Conservation (phyloP, 495 filamentous ascomycete genomes). For the Tuber calosporum region DNA sequence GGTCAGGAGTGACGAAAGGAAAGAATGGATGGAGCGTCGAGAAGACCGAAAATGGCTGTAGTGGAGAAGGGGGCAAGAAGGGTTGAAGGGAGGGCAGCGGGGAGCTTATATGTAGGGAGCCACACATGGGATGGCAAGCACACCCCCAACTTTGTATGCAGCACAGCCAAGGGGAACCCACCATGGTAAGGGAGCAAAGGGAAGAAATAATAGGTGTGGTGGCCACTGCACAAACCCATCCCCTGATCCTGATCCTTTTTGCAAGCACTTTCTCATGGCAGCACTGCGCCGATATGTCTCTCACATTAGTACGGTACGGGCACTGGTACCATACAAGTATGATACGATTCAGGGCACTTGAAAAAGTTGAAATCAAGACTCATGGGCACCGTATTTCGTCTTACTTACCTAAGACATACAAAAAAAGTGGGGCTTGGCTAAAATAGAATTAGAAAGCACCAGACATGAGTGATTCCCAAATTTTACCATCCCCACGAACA, state of each 20-base stretch:
- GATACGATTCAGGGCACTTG: too few species aligned
- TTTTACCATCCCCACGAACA: too few species aligned
- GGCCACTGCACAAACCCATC: neutral
- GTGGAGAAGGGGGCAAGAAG: conserved; percentile 17
- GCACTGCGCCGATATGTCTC: neutral
- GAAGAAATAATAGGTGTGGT: neutral
- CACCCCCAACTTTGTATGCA: conserved; percentile 2
- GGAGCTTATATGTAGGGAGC: conserved; percentile 29
- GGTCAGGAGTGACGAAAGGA: conserved; percentile 1
- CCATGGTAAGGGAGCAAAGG: neutral
- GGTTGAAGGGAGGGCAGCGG: conserved; percentile 15
- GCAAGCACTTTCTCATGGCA: neutral
- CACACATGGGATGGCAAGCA: conserved; percentile 12
- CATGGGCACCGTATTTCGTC: too few species aligned
- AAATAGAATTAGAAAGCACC: too few species aligned
- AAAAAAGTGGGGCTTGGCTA: too few species aligned
- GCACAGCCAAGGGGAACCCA: neutral
- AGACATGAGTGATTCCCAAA: too few species aligned
- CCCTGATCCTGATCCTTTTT: neutral
- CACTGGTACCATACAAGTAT: too few species aligned
- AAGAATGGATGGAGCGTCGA: neutral
- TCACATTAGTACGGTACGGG: neutral
- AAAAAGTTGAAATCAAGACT: too few species aligned
- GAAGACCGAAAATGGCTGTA: conserved; percentile 4
- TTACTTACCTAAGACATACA: too few species aligned